A percentile compares a stretch with the other conserved stretches of the same genome.
These are phyloP conservation scores for Vinca minor DNA, from an alignment of 257 asterid genomes.

Conservation along the genomic window DNA sequence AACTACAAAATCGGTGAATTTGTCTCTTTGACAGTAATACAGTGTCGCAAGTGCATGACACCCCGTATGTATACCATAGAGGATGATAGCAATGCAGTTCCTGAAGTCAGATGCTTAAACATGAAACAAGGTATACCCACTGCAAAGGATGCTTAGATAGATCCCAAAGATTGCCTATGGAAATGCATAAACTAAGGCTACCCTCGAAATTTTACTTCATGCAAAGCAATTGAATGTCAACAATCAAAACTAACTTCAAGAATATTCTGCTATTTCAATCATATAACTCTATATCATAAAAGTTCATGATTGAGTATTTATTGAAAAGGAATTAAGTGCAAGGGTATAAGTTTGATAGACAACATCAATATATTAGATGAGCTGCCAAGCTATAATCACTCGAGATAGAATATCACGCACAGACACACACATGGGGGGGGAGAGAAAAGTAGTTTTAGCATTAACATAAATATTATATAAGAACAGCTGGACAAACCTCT, in stretches of 20 bases:
- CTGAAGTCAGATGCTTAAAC: neutral
- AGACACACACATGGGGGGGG: no score
- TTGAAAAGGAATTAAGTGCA: neutral
- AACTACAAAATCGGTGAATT: neutral
- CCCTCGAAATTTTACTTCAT: neutral
- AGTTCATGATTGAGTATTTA: neutral
- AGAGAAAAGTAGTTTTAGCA: neutral
- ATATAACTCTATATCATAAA: no score
- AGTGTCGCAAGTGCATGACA: neutral
- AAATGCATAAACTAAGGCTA: neutral
- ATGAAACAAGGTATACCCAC: no score
- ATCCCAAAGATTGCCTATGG: neutral
- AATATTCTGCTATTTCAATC: neutral
- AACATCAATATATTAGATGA: neutral
- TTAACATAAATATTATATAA: neutral
- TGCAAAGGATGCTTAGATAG: neutral
- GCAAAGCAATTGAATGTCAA: neutral
- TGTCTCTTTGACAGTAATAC: neutral
- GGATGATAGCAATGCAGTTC: neutral
- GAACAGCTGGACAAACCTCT: constrained; percentile 41
- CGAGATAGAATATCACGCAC: neutral
- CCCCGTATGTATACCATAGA: neutral
- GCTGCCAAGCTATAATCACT: neutral
- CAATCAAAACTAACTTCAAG: neutral
- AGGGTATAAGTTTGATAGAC: neutral